These are phyloP conservation scores for Rhizopus stolonifer DNA, from an alignment of 371 early-diverging fungal genomes.

Conservation along the genomic window DNA sequence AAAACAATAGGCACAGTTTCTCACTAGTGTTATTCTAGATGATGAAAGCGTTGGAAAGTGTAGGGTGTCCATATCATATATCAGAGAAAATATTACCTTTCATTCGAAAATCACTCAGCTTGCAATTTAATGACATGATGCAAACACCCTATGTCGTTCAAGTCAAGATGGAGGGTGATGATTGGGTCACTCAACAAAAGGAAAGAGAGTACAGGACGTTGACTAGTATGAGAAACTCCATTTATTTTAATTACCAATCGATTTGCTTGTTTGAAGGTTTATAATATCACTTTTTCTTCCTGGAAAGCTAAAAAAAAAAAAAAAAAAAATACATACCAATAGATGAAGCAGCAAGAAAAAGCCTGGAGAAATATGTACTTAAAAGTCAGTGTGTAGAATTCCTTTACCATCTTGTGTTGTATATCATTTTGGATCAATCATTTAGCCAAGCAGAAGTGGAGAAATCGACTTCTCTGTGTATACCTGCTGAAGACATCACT, in stretches of 20 bases:
- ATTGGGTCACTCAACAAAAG: slow-evolving; percentile 17
- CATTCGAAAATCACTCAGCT: slow-evolving; percentile 4
- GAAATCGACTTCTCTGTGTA: slow-evolving; percentile 20
- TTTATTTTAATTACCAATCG: slow-evolving; percentile 22
- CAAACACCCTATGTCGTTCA: slow-evolving; percentile 20
- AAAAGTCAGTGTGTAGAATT: slow-evolving; percentile 21
- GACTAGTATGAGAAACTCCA: slow-evolving; percentile 10
- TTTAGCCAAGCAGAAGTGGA: slow-evolving; percentile 21
- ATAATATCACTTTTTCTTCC: no score
- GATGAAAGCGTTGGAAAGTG: slow-evolving; percentile 16
- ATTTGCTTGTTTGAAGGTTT: slow-evolving; percentile 16
- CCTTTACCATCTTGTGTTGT: slow-evolving; percentile 19
- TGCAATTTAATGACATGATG: slow-evolving; percentile 12
- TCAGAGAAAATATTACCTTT: slow-evolving; percentile 16
- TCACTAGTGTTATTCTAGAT: no score
- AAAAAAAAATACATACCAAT: not conserved
- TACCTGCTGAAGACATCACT: slow-evolving; percentile 18
- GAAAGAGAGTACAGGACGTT: slow-evolving; percentile 5
- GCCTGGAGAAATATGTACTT: slow-evolving; percentile 19
- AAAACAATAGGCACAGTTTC: no score
- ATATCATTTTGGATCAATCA: slow-evolving; percentile 19
- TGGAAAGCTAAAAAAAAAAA: not conserved
- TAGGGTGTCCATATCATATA: slow-evolving; percentile 10
- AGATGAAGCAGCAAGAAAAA: slow-evolving; percentile 16
- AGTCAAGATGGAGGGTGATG: slow-evolving; percentile 11